Conservation (phyloP, 164 flowering plant species). For the Santalum album region DNA sequence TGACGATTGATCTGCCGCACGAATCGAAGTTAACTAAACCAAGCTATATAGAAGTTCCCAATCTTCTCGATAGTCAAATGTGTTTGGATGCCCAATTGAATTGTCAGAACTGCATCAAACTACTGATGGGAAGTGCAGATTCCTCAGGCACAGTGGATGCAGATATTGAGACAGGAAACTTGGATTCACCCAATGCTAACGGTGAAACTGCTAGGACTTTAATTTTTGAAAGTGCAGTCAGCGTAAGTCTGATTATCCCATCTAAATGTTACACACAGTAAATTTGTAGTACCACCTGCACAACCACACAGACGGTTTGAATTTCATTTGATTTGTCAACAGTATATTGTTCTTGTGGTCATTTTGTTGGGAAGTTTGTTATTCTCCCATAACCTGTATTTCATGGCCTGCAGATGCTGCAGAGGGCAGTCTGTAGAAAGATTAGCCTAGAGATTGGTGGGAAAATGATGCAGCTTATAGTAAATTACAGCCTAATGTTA, state of each 20-base stretch:
- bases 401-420: slow-evolving; percentile 20
- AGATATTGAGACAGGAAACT: slow-evolving; percentile 31
- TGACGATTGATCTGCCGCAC: slow-evolving; percentile 12
- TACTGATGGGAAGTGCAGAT: slow-evolving; percentile 26
- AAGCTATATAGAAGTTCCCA: slow-evolving; percentile 29
- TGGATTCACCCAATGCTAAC: slow-evolving; percentile 14
- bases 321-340: too few species aligned
- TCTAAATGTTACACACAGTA: too few species aligned
- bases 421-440: background rate
- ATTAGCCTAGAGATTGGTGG: background rate
- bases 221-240: slow-evolving; percentile 27
- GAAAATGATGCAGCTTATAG: slow-evolving; percentile 22
- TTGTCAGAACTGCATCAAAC: slow-evolving; percentile 26
- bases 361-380: background rate
- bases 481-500: slow-evolving; percentile 23
- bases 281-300: too few species aligned
- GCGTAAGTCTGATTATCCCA: slow-evolving; percentile 27
- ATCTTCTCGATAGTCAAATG: slow-evolving; percentile 19
- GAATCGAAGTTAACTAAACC: slow-evolving; percentile 23
- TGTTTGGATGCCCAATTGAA: slow-evolving; percentile 24
- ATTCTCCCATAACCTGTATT: background rate
- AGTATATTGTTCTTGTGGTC: background rate
- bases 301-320: too few species aligned
- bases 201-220: slow-evolving; percentile 21
- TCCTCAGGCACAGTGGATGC: slow-evolving; percentile 28